Evolutionary conservation across 1,139 yeast genomes (phyloP).

Genomic region (Debaryomycetaceae sp.): DNA sequence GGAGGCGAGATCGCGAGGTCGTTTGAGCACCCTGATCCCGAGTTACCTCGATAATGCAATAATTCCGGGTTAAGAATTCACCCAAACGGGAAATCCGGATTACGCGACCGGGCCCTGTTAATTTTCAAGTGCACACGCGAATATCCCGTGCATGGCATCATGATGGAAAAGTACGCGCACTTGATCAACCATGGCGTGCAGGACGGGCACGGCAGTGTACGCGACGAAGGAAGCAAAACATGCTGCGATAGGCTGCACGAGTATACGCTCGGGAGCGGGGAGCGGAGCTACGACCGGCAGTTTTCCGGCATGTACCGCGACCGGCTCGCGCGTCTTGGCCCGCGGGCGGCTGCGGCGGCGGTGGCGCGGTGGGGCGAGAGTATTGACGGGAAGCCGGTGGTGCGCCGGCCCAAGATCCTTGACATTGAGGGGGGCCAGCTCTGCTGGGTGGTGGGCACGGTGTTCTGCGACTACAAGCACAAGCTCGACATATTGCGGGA

Average conservation of each 20-base stretch:
- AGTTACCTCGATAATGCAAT: too few relatives aligned
- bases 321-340: constrained; percentile 45
- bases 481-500: constrained; percentile 81
- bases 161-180: constrained; percentile 2
- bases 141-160: too few relatives aligned
- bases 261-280: constrained; percentile 2
- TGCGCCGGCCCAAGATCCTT: constrained; percentile 51
- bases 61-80: too few relatives aligned
- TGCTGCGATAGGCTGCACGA: constrained; percentile 2
- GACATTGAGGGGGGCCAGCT: constrained; percentile 63
- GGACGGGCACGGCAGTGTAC: too few relatives aligned
- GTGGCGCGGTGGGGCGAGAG: constrained; percentile 29
- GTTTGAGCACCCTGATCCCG: too few relatives aligned
- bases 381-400: constrained; percentile 23
- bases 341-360: constrained; percentile 40
- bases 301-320: constrained; percentile 65
- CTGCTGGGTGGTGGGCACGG: constrained; percentile 87
- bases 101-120: too few relatives aligned
- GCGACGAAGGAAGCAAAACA: neutral
- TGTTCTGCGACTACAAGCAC: constrained; percentile 72
- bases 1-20: too few relatives aligned
- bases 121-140: too few relatives aligned
- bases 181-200: constrained; percentile 2
- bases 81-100: too few relatives aligned
- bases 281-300: constrained; percentile 53